Base-by-base conservation (phyloP, 805 yeast species). In the Cyberlindnera subsufficiens region DNA sequence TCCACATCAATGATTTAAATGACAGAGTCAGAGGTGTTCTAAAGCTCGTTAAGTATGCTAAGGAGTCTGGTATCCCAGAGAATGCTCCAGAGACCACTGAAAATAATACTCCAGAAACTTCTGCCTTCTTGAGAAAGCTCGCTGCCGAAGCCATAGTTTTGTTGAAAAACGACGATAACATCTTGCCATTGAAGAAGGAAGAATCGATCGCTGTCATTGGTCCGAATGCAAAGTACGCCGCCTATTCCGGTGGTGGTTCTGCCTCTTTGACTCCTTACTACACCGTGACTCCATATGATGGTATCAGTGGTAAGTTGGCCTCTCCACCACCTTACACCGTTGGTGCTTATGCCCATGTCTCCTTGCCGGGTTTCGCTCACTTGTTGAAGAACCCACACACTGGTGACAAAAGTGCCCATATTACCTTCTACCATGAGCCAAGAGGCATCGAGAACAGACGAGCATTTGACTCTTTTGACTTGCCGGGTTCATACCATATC, bases 181-280 rank as follows among this genome's bases (percentile, higher is more conserved):
- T 74, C 7, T 61, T 77, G 43, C 86, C 85, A 3, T 63, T 80
- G 42, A 54, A 62, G 35, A 70, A 66, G 49, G 45, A 54, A 8
- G 69, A 71, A 42, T 63, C 56, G 7, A 64, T 72, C 37, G 79
- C 79, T 3, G 71, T 80, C 20, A 75, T 80, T 53, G 86, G 86
- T 6, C 82, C 82, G 27, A 76, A 74, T 49, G 82, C 78, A 30
- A 75, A 72, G 51, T 32, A 40, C 27, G 63, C 77, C 14, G 71
- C 72, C 37, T 71, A 67, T 45, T 69, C 76, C 29, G 83, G 85
- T 47, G 85, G 85, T 48, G 85, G 85, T 10, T 77, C 82, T 18
- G 82, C 83, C 38, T 66, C 79, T 9, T 59, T 75, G 54, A 56
- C 56, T 18, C 68, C 77, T 5, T 68, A 74, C 54, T 74, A 75